Base-by-base conservation (phyloP, 2,329 filamentous ascomycete species). In the Lasiodiplodia gonubiensis region DNA sequence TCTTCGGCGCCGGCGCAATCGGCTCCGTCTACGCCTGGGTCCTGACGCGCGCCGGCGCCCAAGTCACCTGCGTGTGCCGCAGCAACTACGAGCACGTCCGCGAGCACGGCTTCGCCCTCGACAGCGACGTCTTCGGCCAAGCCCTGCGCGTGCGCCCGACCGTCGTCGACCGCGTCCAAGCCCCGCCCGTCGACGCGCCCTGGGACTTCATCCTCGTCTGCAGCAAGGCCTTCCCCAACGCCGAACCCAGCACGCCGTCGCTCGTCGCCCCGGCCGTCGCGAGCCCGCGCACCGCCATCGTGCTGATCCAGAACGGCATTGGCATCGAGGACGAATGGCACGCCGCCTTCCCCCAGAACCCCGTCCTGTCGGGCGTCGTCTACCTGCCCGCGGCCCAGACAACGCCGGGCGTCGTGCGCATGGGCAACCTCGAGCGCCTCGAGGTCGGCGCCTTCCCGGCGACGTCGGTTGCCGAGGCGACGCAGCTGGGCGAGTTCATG, bases 301-400 rank as follows among this genome's bases (percentile, higher is more conserved):
- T 86, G 8, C 82, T 90, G 0, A 82, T 88, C 18, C 87, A 90
- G 69, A 89, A 89, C 70, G 88, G 88, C 0, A 84, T 89, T 46
- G 83, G 81, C 0, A 88, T 89, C 68, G 88, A 90, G 72, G 80
- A 85, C 11, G 83, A 86, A 18, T 88, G 87, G 63, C 71, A 76
- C 0, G 70, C 73, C 0, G 74, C 76, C 0, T 89, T 86, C 69
- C 86, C 86, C 0, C 65, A 73, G 0, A 84, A 83, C 37, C 83
- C 86, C 0, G 80, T 90, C 25, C 72, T 89, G 7, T 87, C 84
- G 51, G 84, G 83, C 48, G 86, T 88, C 1, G 81, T 84, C 23
- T 87, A 88, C 71, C 76, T 87, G 6, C 83, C 84, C 3, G 81
- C 80, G 0, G 84, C 84, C 0, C 85, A 88, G 70, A 80, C 79